Conservation (phyloP, 2,329 filamentous ascomycete genomes). For the Epichloe sibirici region DNA sequence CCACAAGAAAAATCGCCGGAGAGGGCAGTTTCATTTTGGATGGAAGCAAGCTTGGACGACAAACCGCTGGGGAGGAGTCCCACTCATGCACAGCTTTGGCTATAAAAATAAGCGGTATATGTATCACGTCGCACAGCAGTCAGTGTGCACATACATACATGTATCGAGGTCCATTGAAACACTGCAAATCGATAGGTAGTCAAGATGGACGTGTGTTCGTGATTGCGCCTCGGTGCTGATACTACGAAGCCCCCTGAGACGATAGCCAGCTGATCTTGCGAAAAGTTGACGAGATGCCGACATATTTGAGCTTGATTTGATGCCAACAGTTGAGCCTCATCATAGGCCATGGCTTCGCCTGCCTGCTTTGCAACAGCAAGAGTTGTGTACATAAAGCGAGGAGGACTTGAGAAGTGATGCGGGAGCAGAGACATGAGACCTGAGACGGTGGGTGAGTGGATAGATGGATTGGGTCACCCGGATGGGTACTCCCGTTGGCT, state of each 20-base stretch:
- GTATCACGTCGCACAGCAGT: background rate
- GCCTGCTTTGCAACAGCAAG: too few species aligned
- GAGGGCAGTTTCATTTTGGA: background rate
- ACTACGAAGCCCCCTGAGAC: too few species aligned
- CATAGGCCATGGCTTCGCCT: too few species aligned
- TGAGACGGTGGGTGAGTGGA: too few species aligned
- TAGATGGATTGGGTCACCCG: too few species aligned
- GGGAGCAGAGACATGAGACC: background rate
- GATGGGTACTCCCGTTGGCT: constrained; percentile 1
- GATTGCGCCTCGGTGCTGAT: background rate
- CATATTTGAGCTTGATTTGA: too few species aligned
- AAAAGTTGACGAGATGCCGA: too few species aligned
- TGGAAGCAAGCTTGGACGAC: background rate
- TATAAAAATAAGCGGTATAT: background rate
- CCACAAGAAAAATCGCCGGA: too few species aligned
- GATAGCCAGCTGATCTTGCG: too few species aligned
- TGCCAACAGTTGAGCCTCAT: too few species aligned
- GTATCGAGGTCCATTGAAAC: background rate
- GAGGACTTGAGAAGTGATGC: background rate
- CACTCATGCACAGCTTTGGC: background rate
- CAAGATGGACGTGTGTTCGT: background rate
- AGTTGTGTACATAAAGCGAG: too few species aligned
- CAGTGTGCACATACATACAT: background rate
- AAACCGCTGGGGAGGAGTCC: background rate
- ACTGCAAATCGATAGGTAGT: background rate